Evolutionary conservation across 2,329 filamentous ascomycete genomes (phyloP).

Genomic region (Reticulascus tulasneorum): DNA sequence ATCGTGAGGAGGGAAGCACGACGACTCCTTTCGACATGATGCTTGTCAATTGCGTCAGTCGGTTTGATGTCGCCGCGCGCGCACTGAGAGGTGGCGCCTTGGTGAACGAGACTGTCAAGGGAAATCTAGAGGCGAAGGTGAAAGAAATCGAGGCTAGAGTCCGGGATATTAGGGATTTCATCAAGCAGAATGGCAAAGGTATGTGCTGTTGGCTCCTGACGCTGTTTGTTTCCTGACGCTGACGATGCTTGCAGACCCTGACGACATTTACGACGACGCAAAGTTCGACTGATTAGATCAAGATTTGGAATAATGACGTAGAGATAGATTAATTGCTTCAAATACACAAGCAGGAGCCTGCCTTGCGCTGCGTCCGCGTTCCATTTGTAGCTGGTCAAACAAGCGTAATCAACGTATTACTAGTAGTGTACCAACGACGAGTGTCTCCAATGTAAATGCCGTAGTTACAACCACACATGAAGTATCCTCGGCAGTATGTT

Average conservation of each 20-base stretch:
- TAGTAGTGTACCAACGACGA: too few species aligned
- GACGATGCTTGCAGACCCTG: slow-evolving; percentile 36
- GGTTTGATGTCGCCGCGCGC: slow-evolving; percentile 55
- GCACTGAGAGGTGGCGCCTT: slow-evolving; percentile 46
- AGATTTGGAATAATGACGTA: too few species aligned
- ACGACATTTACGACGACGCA: slow-evolving; percentile 46
- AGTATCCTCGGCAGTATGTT: too few species aligned
- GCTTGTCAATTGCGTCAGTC: slow-evolving; percentile 56
- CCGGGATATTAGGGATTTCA: slow-evolving; percentile 47
- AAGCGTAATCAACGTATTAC: too few species aligned
- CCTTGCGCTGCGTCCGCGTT: too few species aligned
- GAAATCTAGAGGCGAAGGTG: slow-evolving; percentile 39
- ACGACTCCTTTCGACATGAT: slow-evolving; percentile 70
- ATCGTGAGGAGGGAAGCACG: slow-evolving; percentile 62
- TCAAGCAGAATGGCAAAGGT: slow-evolving; percentile 49
- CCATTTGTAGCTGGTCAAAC: too few species aligned
- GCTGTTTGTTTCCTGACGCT: slow-evolving; percentile 6
- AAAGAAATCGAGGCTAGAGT: slow-evolving; percentile 45
- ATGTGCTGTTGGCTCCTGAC: slow-evolving; percentile 16
- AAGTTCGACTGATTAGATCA: too few species aligned
- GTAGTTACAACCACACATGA: too few species aligned
- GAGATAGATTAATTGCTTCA: too few species aligned
- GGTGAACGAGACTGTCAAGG: slow-evolving; percentile 42
- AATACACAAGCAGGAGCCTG: too few species aligned
- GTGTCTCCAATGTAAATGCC: too few species aligned